Conservation (phyloP, 2,329 filamentous ascomycete species). For the Tricladium varicosporioides region DNA sequence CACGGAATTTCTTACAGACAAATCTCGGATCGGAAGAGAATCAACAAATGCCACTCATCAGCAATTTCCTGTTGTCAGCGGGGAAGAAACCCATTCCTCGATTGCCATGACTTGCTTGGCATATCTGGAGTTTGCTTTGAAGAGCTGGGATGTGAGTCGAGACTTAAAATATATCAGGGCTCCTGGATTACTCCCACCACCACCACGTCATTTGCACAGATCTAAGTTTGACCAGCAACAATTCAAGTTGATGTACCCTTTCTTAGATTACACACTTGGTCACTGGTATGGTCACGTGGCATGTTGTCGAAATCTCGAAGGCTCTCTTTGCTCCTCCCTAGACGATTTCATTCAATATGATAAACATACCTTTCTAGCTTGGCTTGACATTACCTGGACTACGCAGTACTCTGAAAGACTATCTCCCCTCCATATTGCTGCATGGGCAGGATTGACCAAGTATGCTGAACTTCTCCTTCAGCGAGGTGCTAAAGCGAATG, state of each 20-base stretch:
- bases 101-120: not conserved
- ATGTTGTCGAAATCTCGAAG: not conserved
- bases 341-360: not conserved
- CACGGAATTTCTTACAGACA: conserved; percentile 42
- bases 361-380: not conserved
- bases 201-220: not conserved
- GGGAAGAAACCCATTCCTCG: not conserved
- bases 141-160: not conserved
- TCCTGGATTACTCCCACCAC: not conserved
- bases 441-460: not conserved
- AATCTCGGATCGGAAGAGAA: not conserved
- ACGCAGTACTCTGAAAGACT: not conserved
- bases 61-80: not conserved
- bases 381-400: not conserved
- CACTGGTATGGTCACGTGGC: conserved; percentile 5
- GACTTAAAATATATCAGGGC: not conserved
- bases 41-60: conserved; percentile 2
- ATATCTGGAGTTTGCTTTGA: not conserved
- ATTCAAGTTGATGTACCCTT: conserved; percentile 8
- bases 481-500: conserved; percentile 9
- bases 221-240: not conserved
- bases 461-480: conserved; percentile 13
- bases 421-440: conserved; percentile 1
- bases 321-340: not conserved
- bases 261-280: conserved; percentile 10